phyloP scores from a whole-genome alignment of 371 early-diverging fungal species.

The Syncephalis fuscata region DNA sequence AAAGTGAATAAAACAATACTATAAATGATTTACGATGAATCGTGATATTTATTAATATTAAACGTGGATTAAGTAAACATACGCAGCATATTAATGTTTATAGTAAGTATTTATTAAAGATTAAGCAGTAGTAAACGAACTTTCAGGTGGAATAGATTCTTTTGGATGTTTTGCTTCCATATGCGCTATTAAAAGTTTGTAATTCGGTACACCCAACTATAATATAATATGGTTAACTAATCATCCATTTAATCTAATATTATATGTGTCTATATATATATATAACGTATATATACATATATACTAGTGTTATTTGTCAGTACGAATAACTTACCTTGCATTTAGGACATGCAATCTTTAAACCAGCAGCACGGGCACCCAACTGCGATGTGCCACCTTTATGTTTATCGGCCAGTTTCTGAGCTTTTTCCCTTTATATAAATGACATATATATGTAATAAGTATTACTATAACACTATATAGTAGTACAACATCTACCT shows the following conservation, averaged over 20 bases:
- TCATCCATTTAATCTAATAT: too few species aligned
- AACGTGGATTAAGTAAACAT: too few species aligned
- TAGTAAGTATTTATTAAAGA: too few species aligned
- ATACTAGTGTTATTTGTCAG: not conserved
- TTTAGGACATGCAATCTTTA: slow-evolving; percentile 22
- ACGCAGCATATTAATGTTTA: too few species aligned
- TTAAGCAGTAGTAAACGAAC: too few species aligned
- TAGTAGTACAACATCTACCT: slow-evolving; percentile 15
- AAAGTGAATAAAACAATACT: too few species aligned
- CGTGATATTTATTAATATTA: too few species aligned
- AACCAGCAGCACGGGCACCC: slow-evolving; percentile 35
- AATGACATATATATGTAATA: not conserved
- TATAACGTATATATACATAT: too few species aligned
- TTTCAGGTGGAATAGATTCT: slow-evolving; percentile 23
- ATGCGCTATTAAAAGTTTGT: slow-evolving; percentile 36
- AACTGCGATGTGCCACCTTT: slow-evolving; percentile 27
- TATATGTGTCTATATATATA: too few species aligned
- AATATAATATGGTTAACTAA: not conserved
- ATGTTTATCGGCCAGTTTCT: slow-evolving; percentile 30
- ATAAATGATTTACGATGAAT: too few species aligned
- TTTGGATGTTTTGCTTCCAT: slow-evolving; percentile 46
- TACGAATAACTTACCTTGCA: slow-evolving; percentile 15
- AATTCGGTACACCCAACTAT: slow-evolving; percentile 22
- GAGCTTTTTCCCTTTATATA: slow-evolving; percentile 26
- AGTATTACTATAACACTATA: not conserved